Conservation (phyloP, 2,329 filamentous ascomycete genomes). For the Ceratocystis ficicola region DNA sequence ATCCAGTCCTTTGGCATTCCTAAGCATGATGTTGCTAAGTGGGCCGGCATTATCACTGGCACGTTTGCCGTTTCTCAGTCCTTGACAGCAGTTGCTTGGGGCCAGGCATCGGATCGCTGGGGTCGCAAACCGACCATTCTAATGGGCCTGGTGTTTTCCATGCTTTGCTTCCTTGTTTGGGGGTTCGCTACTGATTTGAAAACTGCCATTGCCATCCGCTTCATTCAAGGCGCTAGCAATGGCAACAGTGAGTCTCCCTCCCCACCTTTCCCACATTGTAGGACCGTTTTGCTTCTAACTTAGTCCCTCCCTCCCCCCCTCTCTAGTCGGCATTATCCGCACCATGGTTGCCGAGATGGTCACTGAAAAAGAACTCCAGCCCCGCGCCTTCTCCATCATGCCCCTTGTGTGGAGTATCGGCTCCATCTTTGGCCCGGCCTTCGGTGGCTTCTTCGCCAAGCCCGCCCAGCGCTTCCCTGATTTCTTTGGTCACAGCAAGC, state of each 20-base stretch:
- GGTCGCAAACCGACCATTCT: slow-evolving; percentile 78
- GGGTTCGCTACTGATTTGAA: slow-evolving; percentile 67
- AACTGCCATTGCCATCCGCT: slow-evolving; percentile 69
- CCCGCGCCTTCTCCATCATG: slow-evolving; percentile 85
- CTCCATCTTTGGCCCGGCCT: slow-evolving; percentile 72
- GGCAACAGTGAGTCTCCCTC: slow-evolving; percentile 52
- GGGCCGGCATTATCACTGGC: slow-evolving; percentile 63
- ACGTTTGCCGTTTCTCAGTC: slow-evolving; percentile 63
- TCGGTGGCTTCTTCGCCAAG: slow-evolving; percentile 76
- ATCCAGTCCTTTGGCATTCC: slow-evolving; percentile 64
- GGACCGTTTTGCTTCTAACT: not conserved
- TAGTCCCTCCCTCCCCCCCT: not conserved
- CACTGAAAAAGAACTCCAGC: slow-evolving; percentile 73
- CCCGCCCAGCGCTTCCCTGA: slow-evolving; percentile 62
- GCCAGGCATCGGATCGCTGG: slow-evolving; percentile 60
- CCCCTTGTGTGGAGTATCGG: slow-evolving; percentile 81
- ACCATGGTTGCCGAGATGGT: slow-evolving; percentile 92
- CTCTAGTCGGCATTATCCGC: slow-evolving; percentile 68
- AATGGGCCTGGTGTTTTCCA: slow-evolving; percentile 59
- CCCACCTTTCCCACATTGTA: not conserved
- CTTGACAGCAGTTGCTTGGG: slow-evolving; percentile 61
- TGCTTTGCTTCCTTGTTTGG: slow-evolving; percentile 70
- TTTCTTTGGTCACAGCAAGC: slow-evolving; percentile 52
- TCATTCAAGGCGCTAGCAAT: slow-evolving; percentile 70
- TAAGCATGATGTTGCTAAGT: slow-evolving; percentile 61